Evolutionary conservation across 257 asterid species (phyloP).

Genomic region (Ligustrum vulgare): DNA sequence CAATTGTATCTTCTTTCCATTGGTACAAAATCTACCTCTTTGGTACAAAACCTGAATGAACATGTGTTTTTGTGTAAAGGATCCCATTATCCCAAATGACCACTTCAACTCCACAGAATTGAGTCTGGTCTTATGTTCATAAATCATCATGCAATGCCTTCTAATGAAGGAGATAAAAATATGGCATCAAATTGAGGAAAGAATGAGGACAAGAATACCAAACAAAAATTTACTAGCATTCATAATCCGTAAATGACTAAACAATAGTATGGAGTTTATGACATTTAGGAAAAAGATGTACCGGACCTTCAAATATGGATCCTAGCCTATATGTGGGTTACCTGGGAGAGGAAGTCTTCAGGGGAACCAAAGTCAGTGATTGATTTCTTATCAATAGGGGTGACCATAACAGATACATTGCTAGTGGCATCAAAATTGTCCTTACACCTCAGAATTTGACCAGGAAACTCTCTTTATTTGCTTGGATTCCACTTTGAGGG

Average conservation of each 20-base stretch:
- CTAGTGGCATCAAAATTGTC: slow-evolving; percentile 80
- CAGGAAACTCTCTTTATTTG: slow-evolving; percentile 64
- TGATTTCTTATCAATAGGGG: slow-evolving; percentile 77
- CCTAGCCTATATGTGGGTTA: background rate
- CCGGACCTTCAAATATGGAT: background rate
- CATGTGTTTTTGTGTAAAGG: too few relatives aligned
- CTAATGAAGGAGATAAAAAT: background rate
- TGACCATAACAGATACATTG: slow-evolving; percentile 54
- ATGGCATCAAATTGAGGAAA: slow-evolving; percentile 14
- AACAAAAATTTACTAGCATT: background rate
- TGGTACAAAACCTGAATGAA: too few relatives aligned
- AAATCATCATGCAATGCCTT: background rate
- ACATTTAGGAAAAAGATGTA: slow-evolving; percentile 8
- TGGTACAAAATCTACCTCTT: too few relatives aligned
- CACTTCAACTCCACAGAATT: background rate
- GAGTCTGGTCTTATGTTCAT: background rate
- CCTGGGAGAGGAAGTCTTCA: slow-evolving; percentile 66
- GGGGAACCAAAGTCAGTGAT: slow-evolving; percentile 79
- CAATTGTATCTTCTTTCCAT: too few relatives aligned
- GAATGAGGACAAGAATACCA: background rate
- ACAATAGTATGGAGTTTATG: background rate
- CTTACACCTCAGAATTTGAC: slow-evolving; percentile 73
- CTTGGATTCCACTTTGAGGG: slow-evolving; percentile 82
- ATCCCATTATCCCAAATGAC: background rate
- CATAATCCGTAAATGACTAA: slow-evolving; percentile 7